Evolutionary conservation across 371 early-diverging fungal species (phyloP).

Genomic region (Lichtheimia ornata): DNA sequence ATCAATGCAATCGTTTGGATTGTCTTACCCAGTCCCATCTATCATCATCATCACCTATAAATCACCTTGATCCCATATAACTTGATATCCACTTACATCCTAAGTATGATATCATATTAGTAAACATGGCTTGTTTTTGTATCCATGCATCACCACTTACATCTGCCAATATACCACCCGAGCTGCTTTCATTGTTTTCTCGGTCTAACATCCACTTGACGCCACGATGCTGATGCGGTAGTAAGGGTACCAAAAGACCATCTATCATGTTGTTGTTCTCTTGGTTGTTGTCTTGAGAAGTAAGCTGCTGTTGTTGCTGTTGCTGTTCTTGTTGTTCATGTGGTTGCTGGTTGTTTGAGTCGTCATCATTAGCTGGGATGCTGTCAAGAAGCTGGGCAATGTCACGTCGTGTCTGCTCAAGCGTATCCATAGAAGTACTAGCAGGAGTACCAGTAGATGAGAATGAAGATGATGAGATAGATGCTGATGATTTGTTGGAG

Average conservation of each 20-base stretch:
- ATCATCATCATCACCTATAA: not conserved
- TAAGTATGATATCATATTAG: conserved; percentile 6
- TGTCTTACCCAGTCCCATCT: conserved; percentile 93
- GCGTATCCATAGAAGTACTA: not conserved
- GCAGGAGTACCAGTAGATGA: not conserved
- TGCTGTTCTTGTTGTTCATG: conserved; percentile 4
- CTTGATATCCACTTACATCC: conserved; percentile 24
- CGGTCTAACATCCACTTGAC: conserved; percentile 51
- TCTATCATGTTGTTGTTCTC: conserved; percentile 23
- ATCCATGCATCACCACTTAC: conserved; percentile 30
- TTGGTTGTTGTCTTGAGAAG: conserved; percentile 1
- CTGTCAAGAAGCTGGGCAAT: conserved; percentile 40
- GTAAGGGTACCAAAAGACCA: conserved; percentile 32
- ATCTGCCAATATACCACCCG: conserved; percentile 81
- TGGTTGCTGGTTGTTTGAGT: not conserved
- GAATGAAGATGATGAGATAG: not conserved
- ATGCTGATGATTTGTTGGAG: too few species aligned
- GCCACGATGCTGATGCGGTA: conserved; percentile 46
- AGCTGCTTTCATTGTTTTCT: conserved; percentile 42
- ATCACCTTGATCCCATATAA: not conserved
- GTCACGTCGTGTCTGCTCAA: conserved; percentile 31
- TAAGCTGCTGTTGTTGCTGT: not conserved
- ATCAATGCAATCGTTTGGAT: conserved; percentile 82
- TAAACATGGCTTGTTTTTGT: not conserved
- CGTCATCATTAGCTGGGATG: conserved; percentile 25